Evolutionary conservation across 2,329 filamentous ascomycete genomes (phyloP), one percentile per base, ranked within the genome.

Genomic region (Fusarium sp.): DNA sequence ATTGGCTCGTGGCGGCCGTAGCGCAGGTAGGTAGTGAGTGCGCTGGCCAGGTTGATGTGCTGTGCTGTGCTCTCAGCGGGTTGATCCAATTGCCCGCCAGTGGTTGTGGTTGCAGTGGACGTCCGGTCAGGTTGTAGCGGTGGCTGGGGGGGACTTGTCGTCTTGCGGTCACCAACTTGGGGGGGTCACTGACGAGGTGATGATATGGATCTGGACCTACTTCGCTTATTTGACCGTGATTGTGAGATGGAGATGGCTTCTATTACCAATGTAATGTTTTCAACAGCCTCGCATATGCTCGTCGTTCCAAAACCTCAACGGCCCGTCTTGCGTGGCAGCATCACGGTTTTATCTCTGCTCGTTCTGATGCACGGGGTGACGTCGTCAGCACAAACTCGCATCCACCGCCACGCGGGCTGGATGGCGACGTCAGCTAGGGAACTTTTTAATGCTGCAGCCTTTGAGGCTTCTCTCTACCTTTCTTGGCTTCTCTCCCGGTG

Each of bases 1-100:
- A 82, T 83, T 83, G 81, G 81, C 69, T 82, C 70, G 78, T 76
- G 78, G 70, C 72, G 78, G 78, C 79, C 78, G 80, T 76, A 80
- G 79, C 80, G 71, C 57, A 66, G 75, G 68, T 52, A 30, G 47
- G 66, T 52, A 30, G 47, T 52, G 47, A 52, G 27, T 52, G 47
- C 47, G 47, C 47, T 52, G 47, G 47, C 47, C 47, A 52, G 68
- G 68, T 61, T 73, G 72, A 63, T 27, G 27, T 30, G 27, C 27
- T 54, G 63, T 75, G 72, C 30, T 54, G 63, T 75, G 72, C 69
- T 54, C 69, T 75, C 69, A 70, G 68, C 65, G 54, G 65, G 60
- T 76, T 71, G 66, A 50, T 17, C 35, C 35, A 37, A 37, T 37
- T 66, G 62, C 27, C 27, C 27, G 27, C 57, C 66, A 74, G 71